Conservation (phyloP, 1,284 basidiomycete genomes). For the Xanthoconium separans region DNA sequence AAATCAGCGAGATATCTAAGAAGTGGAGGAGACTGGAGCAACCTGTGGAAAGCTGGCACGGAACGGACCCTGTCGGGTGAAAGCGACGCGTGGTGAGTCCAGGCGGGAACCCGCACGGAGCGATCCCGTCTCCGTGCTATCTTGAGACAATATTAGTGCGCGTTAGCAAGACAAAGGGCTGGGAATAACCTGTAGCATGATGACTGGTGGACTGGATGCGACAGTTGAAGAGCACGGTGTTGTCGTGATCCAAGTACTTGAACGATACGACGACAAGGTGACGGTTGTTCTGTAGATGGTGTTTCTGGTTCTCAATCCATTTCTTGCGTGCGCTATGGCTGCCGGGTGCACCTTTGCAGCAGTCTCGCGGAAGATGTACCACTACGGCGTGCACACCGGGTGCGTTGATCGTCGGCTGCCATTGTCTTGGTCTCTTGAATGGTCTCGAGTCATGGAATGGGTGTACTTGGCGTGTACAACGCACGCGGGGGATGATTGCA, state of each 20-base stretch:
- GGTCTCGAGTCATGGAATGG: background rate
- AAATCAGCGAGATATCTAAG: conserved; percentile 7
- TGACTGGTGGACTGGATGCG: background rate
- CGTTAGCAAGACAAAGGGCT: background rate
- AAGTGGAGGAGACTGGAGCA: background rate
- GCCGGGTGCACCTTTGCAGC: conserved; percentile 12
- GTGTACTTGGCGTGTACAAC: background rate
- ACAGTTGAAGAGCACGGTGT: conserved; percentile 12
- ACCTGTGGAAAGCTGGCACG: conserved; percentile 9
- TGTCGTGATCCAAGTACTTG: conserved; percentile 5
- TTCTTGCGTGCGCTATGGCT: conserved; percentile 8
- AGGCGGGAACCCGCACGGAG: background rate
- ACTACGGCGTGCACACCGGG: background rate
- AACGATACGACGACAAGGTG: conserved; percentile 9
- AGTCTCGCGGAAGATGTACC: conserved; percentile 20
- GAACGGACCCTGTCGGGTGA: background rate
- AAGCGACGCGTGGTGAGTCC: background rate
- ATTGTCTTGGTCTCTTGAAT: too few relatives aligned
- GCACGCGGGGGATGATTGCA: conserved; percentile 33
- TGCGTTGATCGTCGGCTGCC: background rate
- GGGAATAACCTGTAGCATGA: conserved; percentile 11
- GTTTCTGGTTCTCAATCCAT: conserved; percentile 16
- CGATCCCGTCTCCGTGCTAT: background rate
- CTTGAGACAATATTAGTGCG: conserved; percentile 4
- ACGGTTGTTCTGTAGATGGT: conserved; percentile 4